Base-by-base conservation (phyloP, 352 stramenopile genomes). In the Stephanocyclus meneghinianus region DNA sequence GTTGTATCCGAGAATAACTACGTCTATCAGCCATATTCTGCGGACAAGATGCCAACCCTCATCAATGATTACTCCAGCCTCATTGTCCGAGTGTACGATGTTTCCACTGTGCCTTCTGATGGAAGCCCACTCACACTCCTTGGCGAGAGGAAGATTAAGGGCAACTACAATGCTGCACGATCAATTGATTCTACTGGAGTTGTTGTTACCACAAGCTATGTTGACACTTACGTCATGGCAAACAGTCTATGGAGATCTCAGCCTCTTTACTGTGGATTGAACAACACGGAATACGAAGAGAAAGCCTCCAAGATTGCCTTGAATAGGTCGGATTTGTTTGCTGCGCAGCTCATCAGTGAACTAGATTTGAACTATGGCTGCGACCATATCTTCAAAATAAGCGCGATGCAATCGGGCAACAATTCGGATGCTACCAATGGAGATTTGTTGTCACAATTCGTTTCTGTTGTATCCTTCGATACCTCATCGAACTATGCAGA, bases 351-450 rank as follows among this genome's bases (percentile, higher is more conserved):
- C 70, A 18, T 84, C 10, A 55, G 74, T 16, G 76, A 84, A 47
- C 56, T 84, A 29, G 35, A 76, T 30, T n/a, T 84, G 18, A 26
- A 74, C 16, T 53, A 70, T 63, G 71, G 51, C 21, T 85, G 78
- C 64, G 50, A 68, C 11, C 62, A 50, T 30, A 85, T 85, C 37
- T 85, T 85, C 18, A 50, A 80, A 44, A 72, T 85, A 45, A 66
- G 67, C 71, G 68, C 78, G 7, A 81, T 85, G 68, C 78, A 85
- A 44, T 69, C 67, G 10, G 78, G 78, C 55, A 61, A 76, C 37
- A 76, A 26, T 9, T 70, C 61, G 6, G 65, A 78, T 71, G 21
- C 5, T 13, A 29, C 57, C 0, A 53, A 47, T 65, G 65, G 53
- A 13, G 64, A 81, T 55, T 42, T 85, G 35, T 40, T 85, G 50